phyloP scores from a whole-genome alignment of 2,329 filamentous ascomycete genomes.

The Colletotrichum tofieldiae region DNA sequence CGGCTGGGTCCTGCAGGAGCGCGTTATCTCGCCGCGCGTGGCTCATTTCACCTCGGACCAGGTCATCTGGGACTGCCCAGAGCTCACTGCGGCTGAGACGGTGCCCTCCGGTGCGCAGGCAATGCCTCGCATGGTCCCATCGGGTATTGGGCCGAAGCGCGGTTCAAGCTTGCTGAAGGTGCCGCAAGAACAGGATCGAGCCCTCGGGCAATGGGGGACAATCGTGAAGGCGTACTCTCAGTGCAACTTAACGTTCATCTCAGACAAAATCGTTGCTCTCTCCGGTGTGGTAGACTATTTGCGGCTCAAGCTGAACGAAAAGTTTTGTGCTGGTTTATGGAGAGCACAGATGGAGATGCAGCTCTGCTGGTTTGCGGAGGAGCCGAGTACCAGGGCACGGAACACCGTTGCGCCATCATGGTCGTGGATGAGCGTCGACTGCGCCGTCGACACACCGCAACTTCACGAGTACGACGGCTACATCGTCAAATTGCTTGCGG shows the following conservation, averaged over 20 bases:
- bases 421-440: neutral
- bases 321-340: neutral
- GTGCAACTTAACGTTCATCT: neutral
- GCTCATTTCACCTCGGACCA: constrained; percentile 42
- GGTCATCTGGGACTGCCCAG: constrained; percentile 44
- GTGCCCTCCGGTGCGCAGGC: neutral
- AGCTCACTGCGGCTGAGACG: neutral
- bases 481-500: neutral
- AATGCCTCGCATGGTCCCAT: neutral
- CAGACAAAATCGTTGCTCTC: neutral
- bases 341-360: constrained; percentile 3
- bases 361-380: neutral
- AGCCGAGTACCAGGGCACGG: neutral
- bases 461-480: neutral
- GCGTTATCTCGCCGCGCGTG: constrained; percentile 44
- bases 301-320: neutral
- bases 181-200: neutral
- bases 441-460: neutral
- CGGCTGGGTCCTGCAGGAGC: constrained; percentile 47
- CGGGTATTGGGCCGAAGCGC: constrained; percentile 1
- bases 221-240: neutral
- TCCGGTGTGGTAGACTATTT: neutral
- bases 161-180: neutral
- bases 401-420: neutral
- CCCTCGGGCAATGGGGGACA: neutral